Base-by-base conservation (phyloP, 805 yeast species). In the Saccharomycopsis sp. region DNA sequence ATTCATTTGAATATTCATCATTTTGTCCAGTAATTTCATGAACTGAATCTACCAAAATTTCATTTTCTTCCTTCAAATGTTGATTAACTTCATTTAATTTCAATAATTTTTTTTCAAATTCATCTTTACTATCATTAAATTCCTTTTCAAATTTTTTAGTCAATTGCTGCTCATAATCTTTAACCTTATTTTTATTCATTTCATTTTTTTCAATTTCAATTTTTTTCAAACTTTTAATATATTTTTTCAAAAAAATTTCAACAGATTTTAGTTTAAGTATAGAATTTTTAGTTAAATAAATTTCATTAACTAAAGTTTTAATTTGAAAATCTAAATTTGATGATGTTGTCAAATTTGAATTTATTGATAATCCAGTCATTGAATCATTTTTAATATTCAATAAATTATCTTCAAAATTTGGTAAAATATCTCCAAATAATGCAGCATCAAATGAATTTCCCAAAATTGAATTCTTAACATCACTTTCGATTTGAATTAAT, bases 261-360 rank as follows among this genome's bases (percentile, higher is more conserved):
- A 84, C 63, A 8, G 81, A 70, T 37, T 65, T 64, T 43, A 82
- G 58, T 46, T 77, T 70, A 51, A 74, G 66, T 52, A 71, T 77
- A 53, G 82, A 83, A 42, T 77, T 67, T 53, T 74, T 79, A 44
- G 78, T 77, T 51, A 73, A 67, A 41, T 77, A 70, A 16, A 84
- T 62, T 43, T 77, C 77, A 23, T 72, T 63, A 1, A 79, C 69
- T 32, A 85, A 60, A 17, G 71, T 60, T 44, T 74, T 71, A 6
- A 83, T 71, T 4, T 81, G 69, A 41, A 71, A 71, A 31, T 78
- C 79, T 43, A 82, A 61, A 36, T 67, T 72, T 1, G 77, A 66
- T 14, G 79, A 67, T 11, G 77, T 74, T 3, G 79, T 76, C 27
- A 81, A 70, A 43, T 76, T 76, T 27, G 82, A 70, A 53, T 79